phyloP scores from a whole-genome alignment of 345 rosid genomes.

The Moricandia arvensis region DNA sequence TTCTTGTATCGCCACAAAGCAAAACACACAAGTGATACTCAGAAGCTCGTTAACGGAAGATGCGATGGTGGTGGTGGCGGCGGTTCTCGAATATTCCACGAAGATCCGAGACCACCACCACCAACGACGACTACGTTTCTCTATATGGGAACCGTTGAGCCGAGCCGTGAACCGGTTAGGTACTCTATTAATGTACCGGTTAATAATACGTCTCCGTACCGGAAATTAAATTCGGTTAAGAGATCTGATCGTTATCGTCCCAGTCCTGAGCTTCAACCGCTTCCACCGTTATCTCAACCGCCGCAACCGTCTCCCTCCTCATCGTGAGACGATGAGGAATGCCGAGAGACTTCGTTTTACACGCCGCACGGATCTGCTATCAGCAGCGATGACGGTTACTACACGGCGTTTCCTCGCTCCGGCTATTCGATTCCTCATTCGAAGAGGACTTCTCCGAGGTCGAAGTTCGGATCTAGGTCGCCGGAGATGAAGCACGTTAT shows the following conservation, averaged over 20 bases:
- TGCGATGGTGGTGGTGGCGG: slow-evolving; percentile 10
- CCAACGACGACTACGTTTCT: slow-evolving; percentile 49
- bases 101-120: slow-evolving; percentile 51
- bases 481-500: slow-evolving; percentile 93
- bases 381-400: slow-evolving; percentile 66
- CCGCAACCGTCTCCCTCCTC: slow-evolving; percentile 49
- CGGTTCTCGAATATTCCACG: slow-evolving; percentile 47
- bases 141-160: slow-evolving; percentile 90
- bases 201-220: slow-evolving; percentile 62
- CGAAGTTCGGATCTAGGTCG: slow-evolving; percentile 50
- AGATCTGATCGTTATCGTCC: slow-evolving; percentile 89
- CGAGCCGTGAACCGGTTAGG: slow-evolving; percentile 44
- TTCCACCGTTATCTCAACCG: slow-evolving; percentile 65
- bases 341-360: slow-evolving; percentile 60
- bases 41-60: slow-evolving; percentile 61
- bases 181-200: slow-evolving; percentile 41
- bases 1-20: slow-evolving; percentile 72
- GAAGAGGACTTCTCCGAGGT: slow-evolving; percentile 81
- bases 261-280: slow-evolving; percentile 92
- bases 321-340: slow-evolving; percentile 57
- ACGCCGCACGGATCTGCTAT: slow-evolving; percentile 77
- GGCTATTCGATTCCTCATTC: slow-evolving; percentile 61
- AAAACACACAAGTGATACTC: slow-evolving; percentile 59
- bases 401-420: slow-evolving; percentile 52
- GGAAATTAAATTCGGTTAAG: slow-evolving; percentile 57